Percentiles rank a stretch among this genome's conserved stretches.
Conservation (phyloP, 768 basidiomycete species). For the Mycena pura region DNA sequence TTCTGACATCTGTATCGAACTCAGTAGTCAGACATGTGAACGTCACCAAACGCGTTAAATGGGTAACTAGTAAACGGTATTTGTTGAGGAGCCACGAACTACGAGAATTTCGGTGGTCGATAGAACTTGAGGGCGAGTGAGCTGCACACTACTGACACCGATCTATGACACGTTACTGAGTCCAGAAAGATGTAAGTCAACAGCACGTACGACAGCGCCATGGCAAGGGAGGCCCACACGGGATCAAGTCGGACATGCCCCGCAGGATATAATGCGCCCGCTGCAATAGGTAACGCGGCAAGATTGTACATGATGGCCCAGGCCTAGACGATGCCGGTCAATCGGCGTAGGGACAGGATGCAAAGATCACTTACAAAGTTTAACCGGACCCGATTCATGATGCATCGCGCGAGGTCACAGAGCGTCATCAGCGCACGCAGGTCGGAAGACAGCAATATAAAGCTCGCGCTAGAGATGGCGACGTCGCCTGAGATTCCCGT, state of each 20-base stretch:
- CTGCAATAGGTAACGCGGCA: conserved; percentile 74
- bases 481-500: conserved; percentile 55
- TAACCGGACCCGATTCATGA: conserved; percentile 73
- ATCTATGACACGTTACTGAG: conserved; percentile 41
- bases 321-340: conserved; percentile 39
- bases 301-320: conserved; percentile 78
- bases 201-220: conserved; percentile 73
- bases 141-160: conserved; percentile 67
- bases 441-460: conserved; percentile 77
- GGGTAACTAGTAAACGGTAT: no score
- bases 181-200: background rate
- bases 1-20: no score
- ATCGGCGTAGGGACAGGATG: no score
- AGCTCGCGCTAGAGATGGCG: conserved; percentile 80
- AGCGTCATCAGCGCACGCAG: conserved; percentile 66
- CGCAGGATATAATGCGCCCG: conserved; percentile 78
- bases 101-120: conserved; percentile 1
- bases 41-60: no score
- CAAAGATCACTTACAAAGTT: conserved; percentile 78
- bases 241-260: conserved; percentile 70
- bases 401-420: conserved; percentile 64
- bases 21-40: no score
- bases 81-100: no score
- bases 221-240: conserved; percentile 82
- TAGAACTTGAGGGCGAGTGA: conserved; percentile 65